phyloP scores from a whole-genome alignment of 495 filamentous ascomycete species.

The Penicillium herquei region DNA sequence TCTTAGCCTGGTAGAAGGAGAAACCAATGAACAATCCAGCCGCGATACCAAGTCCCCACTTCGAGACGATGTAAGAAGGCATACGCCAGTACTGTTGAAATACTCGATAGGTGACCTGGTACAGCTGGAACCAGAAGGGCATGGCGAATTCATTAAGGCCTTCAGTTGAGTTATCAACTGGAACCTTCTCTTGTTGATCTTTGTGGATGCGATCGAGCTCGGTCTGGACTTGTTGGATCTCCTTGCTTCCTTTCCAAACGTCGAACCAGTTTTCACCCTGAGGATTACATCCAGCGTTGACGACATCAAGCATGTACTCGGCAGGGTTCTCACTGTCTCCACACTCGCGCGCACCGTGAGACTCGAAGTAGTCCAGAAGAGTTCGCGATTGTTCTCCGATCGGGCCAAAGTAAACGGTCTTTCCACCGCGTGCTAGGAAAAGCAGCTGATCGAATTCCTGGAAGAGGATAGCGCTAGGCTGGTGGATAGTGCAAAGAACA shows the following conservation, averaged over 20 bases:
- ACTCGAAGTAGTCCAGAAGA: constrained; percentile 73
- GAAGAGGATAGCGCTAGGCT: constrained; percentile 89
- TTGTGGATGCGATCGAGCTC: constrained; percentile 46
- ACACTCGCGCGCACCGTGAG: constrained; percentile 58
- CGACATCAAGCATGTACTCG: constrained; percentile 86
- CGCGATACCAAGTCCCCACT: constrained; percentile 12
- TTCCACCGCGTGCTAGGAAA: constrained; percentile 66
- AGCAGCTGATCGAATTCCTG: constrained; percentile 86
- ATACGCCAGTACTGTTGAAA: constrained; percentile 50
- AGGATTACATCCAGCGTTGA: constrained; percentile 65
- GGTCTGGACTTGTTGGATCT: constrained; percentile 58
- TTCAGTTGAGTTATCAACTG: constrained; percentile 40
- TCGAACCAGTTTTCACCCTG: constrained; percentile 67
- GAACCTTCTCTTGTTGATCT: not conserved
- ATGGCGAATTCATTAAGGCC: constrained; percentile 41
- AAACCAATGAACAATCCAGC: constrained; percentile 58
- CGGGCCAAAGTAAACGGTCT: constrained; percentile 82
- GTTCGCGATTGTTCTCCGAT: constrained; percentile 72
- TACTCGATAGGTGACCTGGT: constrained; percentile 10
- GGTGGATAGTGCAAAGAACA: constrained; percentile 94
- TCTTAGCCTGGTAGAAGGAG: constrained; percentile 69
- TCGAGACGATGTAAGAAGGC: constrained; percentile 16
- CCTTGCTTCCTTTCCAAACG: constrained; percentile 65
- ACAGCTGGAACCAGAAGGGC: constrained; percentile 45
- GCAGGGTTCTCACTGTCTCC: constrained; percentile 70